phyloP scores from a whole-genome alignment of 805 yeast genomes.

The Clavispora fructus region DNA sequence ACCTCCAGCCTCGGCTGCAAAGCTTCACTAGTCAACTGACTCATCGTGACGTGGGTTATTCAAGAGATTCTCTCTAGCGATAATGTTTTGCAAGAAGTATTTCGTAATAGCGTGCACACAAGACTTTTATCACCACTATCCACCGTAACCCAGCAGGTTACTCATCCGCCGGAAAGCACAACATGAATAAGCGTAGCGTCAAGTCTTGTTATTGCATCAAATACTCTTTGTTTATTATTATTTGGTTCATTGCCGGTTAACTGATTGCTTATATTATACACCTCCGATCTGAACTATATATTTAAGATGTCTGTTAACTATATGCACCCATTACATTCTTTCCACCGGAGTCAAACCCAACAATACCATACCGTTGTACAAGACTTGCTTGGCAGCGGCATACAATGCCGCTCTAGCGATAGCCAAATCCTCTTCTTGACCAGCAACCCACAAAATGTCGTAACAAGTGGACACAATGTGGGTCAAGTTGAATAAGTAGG shows the following conservation, averaged over 20 bases:
- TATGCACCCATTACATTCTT: constrained; percentile 60
- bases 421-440: constrained; percentile 84
- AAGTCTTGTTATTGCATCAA: too few relatives aligned
- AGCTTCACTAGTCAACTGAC: constrained; percentile 1
- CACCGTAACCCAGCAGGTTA: background rate
- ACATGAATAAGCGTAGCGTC: too few relatives aligned
- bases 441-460: constrained; percentile 94
- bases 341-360: constrained; percentile 97
- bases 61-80: background rate
- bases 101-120: background rate
- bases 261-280: background rate
- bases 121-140: background rate
- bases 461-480: constrained; percentile 96
- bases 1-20: constrained; percentile 1
- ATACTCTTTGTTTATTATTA: too few relatives aligned
- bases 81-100: constrained; percentile 1
- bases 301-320: background rate
- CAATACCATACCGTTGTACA: constrained; percentile 82
- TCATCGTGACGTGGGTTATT: background rate
- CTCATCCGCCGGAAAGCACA: background rate
- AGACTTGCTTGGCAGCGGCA: constrained; percentile 81
- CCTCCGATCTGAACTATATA: background rate
- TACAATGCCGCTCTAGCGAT: constrained; percentile 89
- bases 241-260: too few relatives aligned
- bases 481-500: constrained; percentile 85